phyloP scores from a whole-genome alignment of 148 eudicot species.

The Dysphania ambrosioides region DNA sequence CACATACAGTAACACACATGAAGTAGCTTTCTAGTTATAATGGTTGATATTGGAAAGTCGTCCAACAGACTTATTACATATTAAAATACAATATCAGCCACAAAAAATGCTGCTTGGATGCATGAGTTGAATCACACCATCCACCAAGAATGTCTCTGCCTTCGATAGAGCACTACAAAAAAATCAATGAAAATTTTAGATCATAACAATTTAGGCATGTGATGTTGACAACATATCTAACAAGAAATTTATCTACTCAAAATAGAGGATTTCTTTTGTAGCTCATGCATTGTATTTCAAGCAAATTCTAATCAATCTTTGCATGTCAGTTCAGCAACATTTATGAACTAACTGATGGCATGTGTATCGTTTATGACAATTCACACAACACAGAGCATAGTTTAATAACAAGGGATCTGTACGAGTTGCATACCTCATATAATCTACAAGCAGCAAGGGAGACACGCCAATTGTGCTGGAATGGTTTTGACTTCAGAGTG shows the following conservation, averaged over 20 bases:
- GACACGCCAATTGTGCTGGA: no score
- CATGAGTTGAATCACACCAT: slow-evolving; percentile 83
- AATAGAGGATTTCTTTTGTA: not conserved
- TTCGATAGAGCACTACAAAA: slow-evolving; percentile 42
- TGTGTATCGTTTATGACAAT: not conserved
- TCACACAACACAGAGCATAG: not conserved
- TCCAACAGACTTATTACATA: not conserved
- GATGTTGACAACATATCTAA: not conserved
- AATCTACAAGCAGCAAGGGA: not conserved
- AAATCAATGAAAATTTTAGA: slow-evolving; percentile 1
- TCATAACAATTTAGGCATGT: not conserved
- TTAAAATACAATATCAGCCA: slow-evolving; percentile 41
- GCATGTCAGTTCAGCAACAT: not conserved
- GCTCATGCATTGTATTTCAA: not conserved
- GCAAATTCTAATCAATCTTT: not conserved
- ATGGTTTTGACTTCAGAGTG: no score
- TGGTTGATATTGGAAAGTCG: not conserved
- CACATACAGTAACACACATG: not conserved
- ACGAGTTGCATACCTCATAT: not conserved
- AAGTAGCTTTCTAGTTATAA: not conserved
- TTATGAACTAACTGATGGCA: not conserved
- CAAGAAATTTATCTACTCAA: not conserved
- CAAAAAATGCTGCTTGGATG: slow-evolving; percentile 62
- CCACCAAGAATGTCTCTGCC: slow-evolving; percentile 64
- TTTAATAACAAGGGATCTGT: not conserved